Conservation (phyloP, 257 asterid species). For the Solanum sitiens region DNA sequence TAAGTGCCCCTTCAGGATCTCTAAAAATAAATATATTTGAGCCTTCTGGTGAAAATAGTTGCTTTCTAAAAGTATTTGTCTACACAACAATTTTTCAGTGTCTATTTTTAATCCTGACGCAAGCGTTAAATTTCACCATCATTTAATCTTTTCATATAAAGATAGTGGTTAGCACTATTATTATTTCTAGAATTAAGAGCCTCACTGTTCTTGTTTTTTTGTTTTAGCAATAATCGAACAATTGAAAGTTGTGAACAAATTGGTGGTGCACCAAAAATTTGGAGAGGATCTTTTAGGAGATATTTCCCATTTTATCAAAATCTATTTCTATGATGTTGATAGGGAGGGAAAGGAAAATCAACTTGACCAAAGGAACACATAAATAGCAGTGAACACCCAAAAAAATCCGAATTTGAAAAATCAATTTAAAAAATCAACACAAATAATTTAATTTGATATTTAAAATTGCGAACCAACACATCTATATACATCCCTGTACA, state of each 20-base stretch:
- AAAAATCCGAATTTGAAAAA: too few relatives aligned
- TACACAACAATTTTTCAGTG: too few relatives aligned
- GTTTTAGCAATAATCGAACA: neutral
- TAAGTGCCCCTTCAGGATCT: neutral
- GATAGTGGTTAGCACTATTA: neutral
- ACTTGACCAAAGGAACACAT: neutral
- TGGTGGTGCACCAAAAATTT: neutral
- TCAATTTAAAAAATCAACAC: rapidly evolving
- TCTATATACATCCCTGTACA: too few relatives aligned
- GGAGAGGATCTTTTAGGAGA: neutral
- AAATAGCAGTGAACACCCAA: too few relatives aligned
- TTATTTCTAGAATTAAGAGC: neutral
- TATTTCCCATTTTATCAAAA: neutral
- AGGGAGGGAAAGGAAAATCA: neutral
- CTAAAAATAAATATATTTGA: too few relatives aligned
- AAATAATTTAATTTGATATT: too few relatives aligned
- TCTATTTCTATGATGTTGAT: neutral
- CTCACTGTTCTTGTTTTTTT: neutral
- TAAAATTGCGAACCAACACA: too few relatives aligned
- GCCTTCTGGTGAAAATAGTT: too few relatives aligned
- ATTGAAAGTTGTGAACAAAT: neutral
- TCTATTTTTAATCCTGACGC: too few relatives aligned
- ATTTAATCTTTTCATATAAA: too few relatives aligned
- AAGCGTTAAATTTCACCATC: too few relatives aligned
- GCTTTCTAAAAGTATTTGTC: neutral